phyloP scores from a whole-genome alignment of 176 grass and related monocot species.

The Hyparrhenia diplandra region DNA sequence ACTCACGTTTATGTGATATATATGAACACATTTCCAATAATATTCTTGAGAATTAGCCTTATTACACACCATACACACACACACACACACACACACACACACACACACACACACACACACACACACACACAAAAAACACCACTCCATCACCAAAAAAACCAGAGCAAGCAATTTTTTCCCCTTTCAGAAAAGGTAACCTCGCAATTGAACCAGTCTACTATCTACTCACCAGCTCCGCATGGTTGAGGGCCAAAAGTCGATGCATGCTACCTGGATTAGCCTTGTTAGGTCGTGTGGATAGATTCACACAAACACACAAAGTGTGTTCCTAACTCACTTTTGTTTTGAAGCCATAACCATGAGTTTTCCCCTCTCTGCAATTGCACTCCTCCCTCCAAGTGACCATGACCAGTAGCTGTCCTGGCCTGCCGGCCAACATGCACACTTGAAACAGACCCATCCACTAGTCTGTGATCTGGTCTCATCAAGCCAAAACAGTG shows the following conservation, averaged over 20 bases:
- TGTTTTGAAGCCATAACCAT: background rate
- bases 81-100: too few species aligned
- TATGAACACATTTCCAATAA: too few species aligned
- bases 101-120: too few species aligned
- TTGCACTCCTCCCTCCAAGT: background rate
- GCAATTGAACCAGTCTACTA: background rate
- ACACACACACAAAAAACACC: too few species aligned
- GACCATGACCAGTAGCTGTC: slow-evolving; percentile 27
- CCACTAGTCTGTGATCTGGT: slow-evolving; percentile 2
- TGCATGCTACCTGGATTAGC: background rate
- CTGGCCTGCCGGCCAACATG: slow-evolving; percentile 38
- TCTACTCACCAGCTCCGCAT: background rate
- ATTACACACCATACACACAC: too few species aligned
- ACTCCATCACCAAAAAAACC: too few species aligned
- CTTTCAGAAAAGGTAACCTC: background rate
- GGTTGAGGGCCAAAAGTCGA: background rate
- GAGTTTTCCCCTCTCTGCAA: background rate
- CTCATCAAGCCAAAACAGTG: slow-evolving; percentile 10
- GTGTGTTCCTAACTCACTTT: slow-evolving; percentile 23
- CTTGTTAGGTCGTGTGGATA: slow-evolving; percentile 5
- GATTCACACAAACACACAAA: background rate
- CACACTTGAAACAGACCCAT: background rate
- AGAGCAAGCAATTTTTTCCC: too few species aligned
- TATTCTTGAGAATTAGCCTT: too few species aligned
- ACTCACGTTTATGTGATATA: background rate